These are phyloP conservation scores for Dryas drummondii DNA, from an alignment of 306 rosid genomes.

Conservation along the genomic window DNA sequence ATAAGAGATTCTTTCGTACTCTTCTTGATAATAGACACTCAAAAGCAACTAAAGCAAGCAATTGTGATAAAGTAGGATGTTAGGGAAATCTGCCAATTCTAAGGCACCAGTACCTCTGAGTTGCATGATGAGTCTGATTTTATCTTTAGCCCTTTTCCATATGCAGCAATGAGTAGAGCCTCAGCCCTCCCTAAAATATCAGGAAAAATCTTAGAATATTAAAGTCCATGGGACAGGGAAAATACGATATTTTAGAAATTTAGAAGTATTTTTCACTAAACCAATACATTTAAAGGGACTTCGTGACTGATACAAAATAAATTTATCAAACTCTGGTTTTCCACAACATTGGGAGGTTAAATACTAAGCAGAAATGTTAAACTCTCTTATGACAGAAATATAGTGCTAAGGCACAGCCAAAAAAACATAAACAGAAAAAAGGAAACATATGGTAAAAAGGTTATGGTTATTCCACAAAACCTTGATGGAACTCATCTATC, in stretches of 20 bases:
- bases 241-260: background rate
- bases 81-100: constrained; percentile 8
- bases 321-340: background rate
- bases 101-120: constrained; percentile 32
- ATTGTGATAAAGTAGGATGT: background rate
- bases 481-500: background rate
- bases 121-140: constrained; percentile 35
- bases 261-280: background rate
- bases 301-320: background rate
- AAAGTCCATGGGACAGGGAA: constrained; percentile 5
- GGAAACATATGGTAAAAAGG: background rate
- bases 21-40: background rate
- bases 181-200: constrained; percentile 83
- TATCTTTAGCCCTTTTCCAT: constrained; percentile 56
- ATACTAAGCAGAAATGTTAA: background rate
- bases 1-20: background rate
- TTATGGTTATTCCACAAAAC: too few relatives aligned
- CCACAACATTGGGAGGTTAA: too few relatives aligned
- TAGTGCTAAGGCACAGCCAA: background rate
- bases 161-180: constrained; percentile 92
- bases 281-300: background rate
- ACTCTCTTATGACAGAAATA: background rate
- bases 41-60: background rate
- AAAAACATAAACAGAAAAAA: background rate
- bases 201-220: constrained; percentile 7